Percentiles rank a stretch among this genome's conserved stretches.
These are phyloP conservation scores for Prunus kanzakura DNA, from an alignment of 306 rosid genomes.

Conservation along the genomic window DNA sequence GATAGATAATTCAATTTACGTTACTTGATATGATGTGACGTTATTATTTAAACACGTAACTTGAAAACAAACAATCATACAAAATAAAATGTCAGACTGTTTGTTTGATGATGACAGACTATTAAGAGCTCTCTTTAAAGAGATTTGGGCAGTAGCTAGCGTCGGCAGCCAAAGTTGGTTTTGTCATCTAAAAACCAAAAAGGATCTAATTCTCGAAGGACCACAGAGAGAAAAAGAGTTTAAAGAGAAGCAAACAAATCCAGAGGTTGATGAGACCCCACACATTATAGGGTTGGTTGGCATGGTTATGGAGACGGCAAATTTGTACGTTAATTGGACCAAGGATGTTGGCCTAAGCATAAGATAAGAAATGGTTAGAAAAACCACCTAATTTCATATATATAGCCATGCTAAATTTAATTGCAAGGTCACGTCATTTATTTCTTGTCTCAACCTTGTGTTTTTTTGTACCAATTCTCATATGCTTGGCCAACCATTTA, in stretches of 20 bases:
- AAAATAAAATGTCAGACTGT: too few relatives aligned
- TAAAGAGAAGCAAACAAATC: not conserved
- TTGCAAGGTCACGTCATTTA: not conserved
- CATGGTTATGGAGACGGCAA: not conserved
- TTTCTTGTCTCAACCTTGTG: not conserved
- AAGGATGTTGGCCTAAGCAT: not conserved
- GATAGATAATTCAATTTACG: too few relatives aligned
- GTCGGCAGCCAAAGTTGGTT: not conserved
- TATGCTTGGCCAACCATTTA: not conserved
- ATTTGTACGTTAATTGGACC: not conserved
- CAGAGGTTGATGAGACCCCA: not conserved
- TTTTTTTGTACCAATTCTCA: not conserved
- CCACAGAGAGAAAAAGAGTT: not conserved
- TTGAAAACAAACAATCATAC: fast-evolving
- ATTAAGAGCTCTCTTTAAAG: too few relatives aligned
- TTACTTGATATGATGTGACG: too few relatives aligned
- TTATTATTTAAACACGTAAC: too few relatives aligned
- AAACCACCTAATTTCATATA: not conserved
- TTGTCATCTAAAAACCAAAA: not conserved
- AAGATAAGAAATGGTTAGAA: not conserved
- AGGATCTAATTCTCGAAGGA: not conserved
- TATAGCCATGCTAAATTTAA: not conserved
- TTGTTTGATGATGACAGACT: too few relatives aligned
- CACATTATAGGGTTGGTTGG: not conserved
- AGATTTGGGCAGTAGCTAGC: not conserved